A percentile compares a stretch with the other conserved stretches of the same genome.
phyloP scores from a whole-genome alignment of 495 filamentous ascomycete genomes.

The Neurospora sp. region DNA sequence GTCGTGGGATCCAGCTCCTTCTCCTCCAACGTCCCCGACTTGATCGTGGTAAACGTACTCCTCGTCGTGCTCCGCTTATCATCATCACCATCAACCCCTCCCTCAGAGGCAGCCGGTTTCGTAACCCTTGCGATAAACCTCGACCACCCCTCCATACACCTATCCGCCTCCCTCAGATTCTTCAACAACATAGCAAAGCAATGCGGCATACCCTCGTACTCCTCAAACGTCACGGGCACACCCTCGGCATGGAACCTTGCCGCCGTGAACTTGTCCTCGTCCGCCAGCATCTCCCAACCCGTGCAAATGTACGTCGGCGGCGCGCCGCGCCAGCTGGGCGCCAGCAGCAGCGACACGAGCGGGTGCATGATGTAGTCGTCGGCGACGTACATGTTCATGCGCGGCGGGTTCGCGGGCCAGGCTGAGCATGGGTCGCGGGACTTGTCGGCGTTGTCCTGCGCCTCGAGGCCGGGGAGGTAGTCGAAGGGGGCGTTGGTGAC shows the following conservation, averaged over 20 bases:
- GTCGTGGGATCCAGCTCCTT: constrained; percentile 40
- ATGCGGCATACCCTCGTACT: constrained; percentile 87
- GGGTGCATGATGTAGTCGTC: constrained; percentile 59
- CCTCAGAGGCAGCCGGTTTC: constrained; percentile 26
- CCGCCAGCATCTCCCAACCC: constrained; percentile 73
- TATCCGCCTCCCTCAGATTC: constrained; percentile 32
- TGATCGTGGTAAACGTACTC: constrained; percentile 42
- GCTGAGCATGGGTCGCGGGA: constrained; percentile 44
- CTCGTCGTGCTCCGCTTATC: not conserved
- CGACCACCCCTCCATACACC: constrained; percentile 47
- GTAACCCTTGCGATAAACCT: constrained; percentile 41
- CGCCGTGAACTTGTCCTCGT: constrained; percentile 59
- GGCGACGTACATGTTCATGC: constrained; percentile 58
- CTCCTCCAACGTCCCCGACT: constrained; percentile 46
- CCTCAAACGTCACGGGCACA: constrained; percentile 56
- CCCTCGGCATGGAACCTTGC: constrained; percentile 48
- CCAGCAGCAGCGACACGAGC: constrained; percentile 59
- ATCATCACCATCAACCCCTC: not conserved
- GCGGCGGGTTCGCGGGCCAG: constrained; percentile 67
- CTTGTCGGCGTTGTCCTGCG: constrained; percentile 18
- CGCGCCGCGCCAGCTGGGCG: constrained; percentile 52
- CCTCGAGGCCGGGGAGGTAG: constrained; percentile 51
- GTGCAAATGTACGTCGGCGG: constrained; percentile 64
- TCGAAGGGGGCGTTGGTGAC: constrained; percentile 54
- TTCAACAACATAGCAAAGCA: constrained; percentile 61